A percentile compares a stretch with the other conserved stretches of the same genome.
Evolutionary conservation across 352 stramenopile genomes (phyloP).

Genomic region (Phytophthora litchii): DNA sequence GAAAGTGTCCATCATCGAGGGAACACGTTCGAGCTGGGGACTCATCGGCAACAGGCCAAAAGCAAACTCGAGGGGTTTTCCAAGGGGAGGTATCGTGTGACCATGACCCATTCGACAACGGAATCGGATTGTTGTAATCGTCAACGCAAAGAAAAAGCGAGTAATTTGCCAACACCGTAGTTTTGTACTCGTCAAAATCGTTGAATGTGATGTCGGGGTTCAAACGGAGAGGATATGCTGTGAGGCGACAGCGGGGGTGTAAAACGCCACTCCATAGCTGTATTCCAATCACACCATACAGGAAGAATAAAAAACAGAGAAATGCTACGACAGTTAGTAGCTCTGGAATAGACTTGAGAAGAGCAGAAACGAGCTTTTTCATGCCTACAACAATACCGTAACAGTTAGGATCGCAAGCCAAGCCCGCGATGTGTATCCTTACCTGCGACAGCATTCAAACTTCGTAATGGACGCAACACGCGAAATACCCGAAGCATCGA

Average conservation of each 20-base stretch:
- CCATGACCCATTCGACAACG: conserved; percentile 39
- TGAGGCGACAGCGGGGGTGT: conserved; percentile 71
- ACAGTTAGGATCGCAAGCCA: not conserved
- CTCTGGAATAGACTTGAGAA: conserved; percentile 79
- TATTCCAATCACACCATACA: conserved; percentile 86
- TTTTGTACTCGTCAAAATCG: conserved; percentile 41
- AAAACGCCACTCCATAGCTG: conserved; percentile 81
- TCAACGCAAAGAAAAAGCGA: conserved; percentile 45
- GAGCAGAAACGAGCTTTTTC: conserved; percentile 75
- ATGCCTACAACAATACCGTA: conserved; percentile 43
- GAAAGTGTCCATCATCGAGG: conserved; percentile 37
- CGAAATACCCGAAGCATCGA: conserved; percentile 66
- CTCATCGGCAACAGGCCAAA: conserved; percentile 90
- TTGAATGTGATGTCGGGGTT: conserved; percentile 38
- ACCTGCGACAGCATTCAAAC: conserved; percentile 67
- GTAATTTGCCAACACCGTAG: conserved; percentile 39
- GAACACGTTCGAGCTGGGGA: conserved; percentile 60
- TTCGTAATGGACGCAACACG: conserved; percentile 62
- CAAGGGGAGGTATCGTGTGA: conserved; percentile 60
- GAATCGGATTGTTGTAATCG: conserved; percentile 37
- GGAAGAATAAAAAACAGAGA: conserved; percentile 83
- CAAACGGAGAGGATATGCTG: conserved; percentile 64
- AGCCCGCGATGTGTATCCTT: conserved; percentile 3
- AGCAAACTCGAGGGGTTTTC: conserved; percentile 73
- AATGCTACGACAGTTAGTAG: conserved; percentile 83